Evolutionary conservation across 2,329 filamentous ascomycete species (phyloP).

Genomic region (Dothiorella sarmentorum): DNA sequence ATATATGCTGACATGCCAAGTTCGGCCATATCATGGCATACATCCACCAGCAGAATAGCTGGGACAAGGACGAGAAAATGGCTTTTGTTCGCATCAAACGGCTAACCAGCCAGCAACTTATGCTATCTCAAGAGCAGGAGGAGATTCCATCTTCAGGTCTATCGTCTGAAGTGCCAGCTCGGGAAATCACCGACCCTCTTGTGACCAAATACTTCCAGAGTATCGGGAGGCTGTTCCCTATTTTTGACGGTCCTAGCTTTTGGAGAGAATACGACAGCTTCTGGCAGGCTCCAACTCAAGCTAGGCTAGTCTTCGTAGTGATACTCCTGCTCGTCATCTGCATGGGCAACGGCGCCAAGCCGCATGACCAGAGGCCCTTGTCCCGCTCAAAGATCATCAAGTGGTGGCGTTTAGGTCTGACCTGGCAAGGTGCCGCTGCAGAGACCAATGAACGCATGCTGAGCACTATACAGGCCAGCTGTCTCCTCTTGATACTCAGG

Average conservation of each 20-base stretch:
- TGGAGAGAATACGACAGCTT: constrained; percentile 25
- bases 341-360: not conserved
- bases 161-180: not conserved
- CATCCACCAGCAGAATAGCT: not conserved
- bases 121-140: not conserved
- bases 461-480: not conserved
- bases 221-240: not conserved
- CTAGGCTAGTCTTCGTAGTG: not conserved
- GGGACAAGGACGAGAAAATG: not conserved
- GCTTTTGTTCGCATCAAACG: constrained; percentile 1
- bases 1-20: not conserved
- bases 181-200: not conserved
- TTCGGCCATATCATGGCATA: constrained; percentile 6
- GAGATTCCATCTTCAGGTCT: not conserved
- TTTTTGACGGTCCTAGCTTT: constrained; percentile 27
- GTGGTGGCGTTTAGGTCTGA: constrained; percentile 11
- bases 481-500: not conserved
- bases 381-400: not conserved
- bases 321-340: constrained; percentile 1
- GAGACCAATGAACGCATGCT: constrained; percentile 5
- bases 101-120: not conserved
- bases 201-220: constrained; percentile 1
- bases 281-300: constrained; percentile 21
- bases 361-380: not conserved
- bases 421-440: constrained; percentile 3